These are phyloP conservation scores for Globisporangium barbulae DNA, from an alignment of 352 stramenopile genomes.

Conservation along the genomic window DNA sequence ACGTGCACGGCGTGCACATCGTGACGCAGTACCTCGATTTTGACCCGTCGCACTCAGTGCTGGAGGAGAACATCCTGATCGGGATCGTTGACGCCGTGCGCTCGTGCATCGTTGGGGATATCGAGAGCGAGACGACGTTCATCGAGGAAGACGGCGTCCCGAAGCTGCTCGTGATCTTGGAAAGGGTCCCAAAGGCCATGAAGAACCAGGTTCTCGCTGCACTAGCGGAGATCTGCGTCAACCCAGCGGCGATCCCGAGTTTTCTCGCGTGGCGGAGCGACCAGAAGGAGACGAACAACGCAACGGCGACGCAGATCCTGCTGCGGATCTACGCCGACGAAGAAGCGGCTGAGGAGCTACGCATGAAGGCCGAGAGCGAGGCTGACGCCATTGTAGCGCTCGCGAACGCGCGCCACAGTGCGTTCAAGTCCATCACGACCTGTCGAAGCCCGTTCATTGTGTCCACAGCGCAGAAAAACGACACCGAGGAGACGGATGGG, in stretches of 20 bases:
- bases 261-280: conserved; percentile 61
- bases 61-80: conserved; percentile 71
- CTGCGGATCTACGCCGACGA: conserved; percentile 67
- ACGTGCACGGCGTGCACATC: conserved; percentile 39
- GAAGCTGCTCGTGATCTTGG: conserved; percentile 61
- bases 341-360: conserved; percentile 38
- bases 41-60: conserved; percentile 44
- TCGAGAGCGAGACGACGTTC: conserved; percentile 50
- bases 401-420: conserved; percentile 32
- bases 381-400: conserved; percentile 21
- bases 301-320: conserved; percentile 52
- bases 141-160: conserved; percentile 56
- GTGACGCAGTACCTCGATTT: conserved; percentile 44
- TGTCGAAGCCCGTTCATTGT: conserved; percentile 46
- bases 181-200: conserved; percentile 43
- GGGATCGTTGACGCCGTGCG: conserved; percentile 62
- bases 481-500: neutral
- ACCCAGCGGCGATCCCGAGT: conserved; percentile 65
- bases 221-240: conserved; percentile 65
- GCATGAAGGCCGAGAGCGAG: conserved; percentile 10
- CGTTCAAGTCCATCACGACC: conserved; percentile 48
- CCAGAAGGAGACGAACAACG: conserved; percentile 41
- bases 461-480: conserved; percentile 5
- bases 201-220: conserved; percentile 59
- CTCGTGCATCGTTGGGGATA: conserved; percentile 56